phyloP scores from a whole-genome alignment of 129 eudicot genomes.

The Silybum marianum region DNA sequence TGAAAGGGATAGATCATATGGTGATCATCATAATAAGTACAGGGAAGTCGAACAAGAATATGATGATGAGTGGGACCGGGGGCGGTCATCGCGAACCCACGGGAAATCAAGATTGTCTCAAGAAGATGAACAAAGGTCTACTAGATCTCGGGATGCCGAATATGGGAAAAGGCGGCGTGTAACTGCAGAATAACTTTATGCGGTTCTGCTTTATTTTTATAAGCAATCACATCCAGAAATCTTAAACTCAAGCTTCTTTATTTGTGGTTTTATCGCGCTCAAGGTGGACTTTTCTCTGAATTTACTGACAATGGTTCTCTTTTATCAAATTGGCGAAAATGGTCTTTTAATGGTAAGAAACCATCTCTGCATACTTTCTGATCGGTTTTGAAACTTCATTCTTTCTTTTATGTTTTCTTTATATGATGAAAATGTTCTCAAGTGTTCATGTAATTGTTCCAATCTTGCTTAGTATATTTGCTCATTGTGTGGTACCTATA shows the following conservation, averaged over 20 bases:
- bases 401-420: not conserved
- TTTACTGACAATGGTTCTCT: slow-evolving; percentile 7
- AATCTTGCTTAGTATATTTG: too few species aligned
- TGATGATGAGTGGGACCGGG: slow-evolving; percentile 82
- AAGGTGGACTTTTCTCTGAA: slow-evolving; percentile 22
- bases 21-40: slow-evolving; percentile 76
- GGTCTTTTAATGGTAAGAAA: slow-evolving; percentile 31
- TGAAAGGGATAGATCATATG: slow-evolving; percentile 62
- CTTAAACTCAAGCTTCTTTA: slow-evolving; percentile 25
- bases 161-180: slow-evolving; percentile 83
- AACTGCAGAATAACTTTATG: slow-evolving; percentile 53
- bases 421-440: not conserved
- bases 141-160: slow-evolving; percentile 82
- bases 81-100: slow-evolving; percentile 65
- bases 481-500: not conserved
- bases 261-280: slow-evolving; percentile 28
- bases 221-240: slow-evolving; percentile 24
- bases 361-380: not conserved
- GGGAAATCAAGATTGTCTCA: slow-evolving; percentile 61
- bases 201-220: slow-evolving; percentile 7
- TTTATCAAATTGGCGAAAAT: slow-evolving; percentile 18
- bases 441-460: too few species aligned
- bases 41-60: slow-evolving; percentile 66
- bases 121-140: slow-evolving; percentile 68
- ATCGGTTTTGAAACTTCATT: not conserved